Evolutionary conservation across 2,329 filamentous ascomycete genomes (phyloP), one percentile per base, ranked within the genome.

Genomic region (Botrytis paeoniae): DNA sequence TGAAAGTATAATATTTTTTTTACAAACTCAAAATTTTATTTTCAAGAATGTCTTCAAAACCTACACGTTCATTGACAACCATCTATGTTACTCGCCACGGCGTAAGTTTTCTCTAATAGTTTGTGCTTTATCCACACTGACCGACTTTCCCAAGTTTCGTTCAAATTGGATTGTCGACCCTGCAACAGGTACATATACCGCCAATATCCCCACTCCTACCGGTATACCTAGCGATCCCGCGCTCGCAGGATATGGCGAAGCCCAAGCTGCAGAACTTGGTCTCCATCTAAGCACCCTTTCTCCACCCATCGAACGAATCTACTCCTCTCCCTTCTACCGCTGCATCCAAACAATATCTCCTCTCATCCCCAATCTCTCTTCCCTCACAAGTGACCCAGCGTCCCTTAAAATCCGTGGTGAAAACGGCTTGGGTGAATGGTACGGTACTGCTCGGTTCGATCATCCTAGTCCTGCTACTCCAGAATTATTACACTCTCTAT

Each of bases 91-190:
- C 88, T 76, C 89, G 92, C 37, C 92, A 94, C 81, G 92, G 91
- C 78, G 92, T 94, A 87, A 84, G 90, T 85, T 45, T 68, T 57
- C 66, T 66, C 48, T 72, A 37, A 68, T 32, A 72, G 63, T 73
- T 72, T 74, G 73, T 74, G 74, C 72, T 59, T 41, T 43, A 66
- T 16, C 60, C n/a, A 29, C 72, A 70, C 60, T 75, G 72, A 77
- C 73, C 61, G 72, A 77, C 73, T 63, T 74, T 70, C 51, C 59
- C 51, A 82, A 97, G 95, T 97, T 97, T 83, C 94, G 96, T 75
- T 91, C 93, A 76, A 94, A 92, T 81, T 98, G 95, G 94, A 89
- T 89, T 61, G 93, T 98, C 74, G 91, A 98, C 83, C 89, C 90
- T 63, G 84, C 87, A 75, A 95, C 93, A 54, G 95, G 96, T 70